Evolutionary conservation across 257 asterid species (phyloP), one percentile per base, ranked within the genome.

Genomic region (Solanum verrucosum): DNA sequence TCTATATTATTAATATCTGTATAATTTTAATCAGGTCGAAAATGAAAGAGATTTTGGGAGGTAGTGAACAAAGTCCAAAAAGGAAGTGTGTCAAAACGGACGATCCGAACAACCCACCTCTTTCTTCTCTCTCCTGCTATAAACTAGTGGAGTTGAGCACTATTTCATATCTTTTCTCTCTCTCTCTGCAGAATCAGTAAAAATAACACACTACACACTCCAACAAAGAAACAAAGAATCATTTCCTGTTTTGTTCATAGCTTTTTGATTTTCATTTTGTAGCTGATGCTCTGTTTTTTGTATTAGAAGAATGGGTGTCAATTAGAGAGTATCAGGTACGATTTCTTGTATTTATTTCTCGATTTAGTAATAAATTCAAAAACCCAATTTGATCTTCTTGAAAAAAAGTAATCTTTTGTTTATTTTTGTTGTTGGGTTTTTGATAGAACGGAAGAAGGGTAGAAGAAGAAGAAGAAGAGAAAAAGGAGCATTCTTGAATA

Each of bases 1-100:
- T 42, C 0, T 49, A 49, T 15, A 15, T 49, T 15, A 49, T 0
- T 49, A 49, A 49, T 49, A 49, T 1, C 0, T 2, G 1, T 0
- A 2, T 49, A 15, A 49, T 1, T 49, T 0, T 49, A 5, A 15
- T 0, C 0, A 0, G 23, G 0, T 52, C 7, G 18, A 13, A n/a
- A 75, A 37, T 42, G 10, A 7, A 40, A 0, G 34, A 9, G 31
- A 37, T 10, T 9, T 73, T 79, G 11, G n/a, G 23, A 33, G 33
- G 1, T 77, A 44, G 67, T 42, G 29, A 79, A 2, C 3, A 44
- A 81, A 81, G 85, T 81, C 85, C 85, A 81, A 81, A 79, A 81
- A 27, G 27, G 35, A 25, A 25, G 38, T 79, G 38, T 42, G 38
- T 5, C 88, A 12, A 67, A 87, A 87, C 89, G 87, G 83, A 87